Base-by-base conservation (phyloP, 2,329 filamentous ascomycete species). In the Lojkania enalia region DNA sequence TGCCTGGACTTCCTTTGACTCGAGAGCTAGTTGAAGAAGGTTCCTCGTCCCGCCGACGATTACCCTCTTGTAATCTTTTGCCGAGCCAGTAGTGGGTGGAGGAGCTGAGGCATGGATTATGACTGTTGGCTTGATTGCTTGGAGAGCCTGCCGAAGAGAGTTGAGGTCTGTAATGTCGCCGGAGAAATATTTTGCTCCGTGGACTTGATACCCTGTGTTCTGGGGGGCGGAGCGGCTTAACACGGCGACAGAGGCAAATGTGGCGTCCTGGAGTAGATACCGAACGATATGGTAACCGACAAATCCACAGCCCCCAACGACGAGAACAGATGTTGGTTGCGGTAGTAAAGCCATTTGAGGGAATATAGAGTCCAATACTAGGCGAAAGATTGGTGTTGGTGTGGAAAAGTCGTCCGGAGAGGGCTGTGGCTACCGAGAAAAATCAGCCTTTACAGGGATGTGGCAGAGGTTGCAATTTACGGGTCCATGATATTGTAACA, bases 31-130 rank as follows among this genome's bases (percentile, higher is more conserved):
- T n/a, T 46, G 27, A 2, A 52, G 33, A 11, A 55, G 35, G 12
- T 44, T 50, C 7, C 31, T 33, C 1, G 52, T 55, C 4, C 52
- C 52, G 12, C 27, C 13, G 19, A 52, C 20, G 12, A 37, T 47
- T 15, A 55, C 42, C 16, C 36, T 14, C 21, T 50, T 20, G 42
- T 48, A 52, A 19, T 55, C 42, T 33, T 39, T 45, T 15, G 33
- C 9, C 9, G 46, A 50, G 11, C 49, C 52, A n/a, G 49, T 52
- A 1, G 44, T 35, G 9, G 46, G 46, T 3, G 52, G 48, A 16
- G 52, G 44, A 7, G 46, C 41, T 18, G 49, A 46, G n/a, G 49
- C 42, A 35, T 55, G 49, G 27, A 55, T 46, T 20, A 55, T 42
- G 12, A 55, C 36, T 2, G 40, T 35, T 5, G 52, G 52, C 37